Conservation (phyloP, 140 eudicot species). For the Ambrosia hybrid region DNA sequence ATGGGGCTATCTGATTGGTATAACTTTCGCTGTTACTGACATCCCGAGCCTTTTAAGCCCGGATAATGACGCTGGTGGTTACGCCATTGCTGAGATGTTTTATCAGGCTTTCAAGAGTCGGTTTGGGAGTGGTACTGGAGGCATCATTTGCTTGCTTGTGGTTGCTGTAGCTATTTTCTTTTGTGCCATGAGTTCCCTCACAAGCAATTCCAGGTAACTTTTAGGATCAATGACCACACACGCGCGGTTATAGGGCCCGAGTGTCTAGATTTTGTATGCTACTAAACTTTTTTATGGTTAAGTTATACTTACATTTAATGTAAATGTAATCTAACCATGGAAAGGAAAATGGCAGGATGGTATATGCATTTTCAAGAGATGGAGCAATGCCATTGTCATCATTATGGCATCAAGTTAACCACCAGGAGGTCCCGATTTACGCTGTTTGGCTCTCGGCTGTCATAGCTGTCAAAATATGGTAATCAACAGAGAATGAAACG, state of each 20-base stretch:
- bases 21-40: conserved; percentile 82
- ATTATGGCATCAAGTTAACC: conserved; percentile 86
- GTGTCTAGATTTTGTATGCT: background rate
- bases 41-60: conserved; percentile 55
- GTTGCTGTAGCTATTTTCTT: conserved; percentile 91
- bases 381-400: conserved; percentile 97
- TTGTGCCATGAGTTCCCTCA: conserved; percentile 95
- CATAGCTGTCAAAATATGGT: conserved; percentile 76
- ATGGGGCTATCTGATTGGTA: conserved; percentile 95
- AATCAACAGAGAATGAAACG: too few species aligned
- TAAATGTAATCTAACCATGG: conserved; percentile 11
- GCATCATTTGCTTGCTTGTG: conserved; percentile 74
- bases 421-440: conserved; percentile 83
- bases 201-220: conserved; percentile 90
- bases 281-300: too few species aligned
- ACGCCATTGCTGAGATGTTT: conserved; percentile 89
- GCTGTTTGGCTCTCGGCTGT: conserved; percentile 95
- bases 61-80: conserved; percentile 87
- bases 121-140: conserved; percentile 83
- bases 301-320: too few species aligned
- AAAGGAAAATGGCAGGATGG: conserved; percentile 63
- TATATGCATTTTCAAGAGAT: conserved; percentile 96
- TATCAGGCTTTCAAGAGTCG: conserved; percentile 77
- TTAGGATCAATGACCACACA: too few species aligned
- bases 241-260: too few species aligned